Conservation (phyloP, 1,139 yeast species). For the Candida tunisiensis region DNA sequence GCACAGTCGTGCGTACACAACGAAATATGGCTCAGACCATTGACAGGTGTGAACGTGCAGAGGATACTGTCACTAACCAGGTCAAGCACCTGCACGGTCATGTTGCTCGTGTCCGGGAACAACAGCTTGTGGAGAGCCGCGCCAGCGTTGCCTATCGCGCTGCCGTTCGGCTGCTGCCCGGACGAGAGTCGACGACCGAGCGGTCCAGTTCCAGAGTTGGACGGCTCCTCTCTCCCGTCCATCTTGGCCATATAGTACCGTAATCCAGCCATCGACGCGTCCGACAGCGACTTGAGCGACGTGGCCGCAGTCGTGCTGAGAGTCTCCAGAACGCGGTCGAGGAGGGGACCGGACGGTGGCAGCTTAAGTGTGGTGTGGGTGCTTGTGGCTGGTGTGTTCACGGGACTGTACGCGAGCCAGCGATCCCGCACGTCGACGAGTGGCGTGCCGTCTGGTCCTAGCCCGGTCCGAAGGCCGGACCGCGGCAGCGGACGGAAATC, state of each 20-base stretch:
- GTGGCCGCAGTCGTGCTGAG: constrained; percentile 14
- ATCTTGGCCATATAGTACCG: constrained; percentile 8
- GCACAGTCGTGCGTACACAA: constrained; percentile 48
- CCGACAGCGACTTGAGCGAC: constrained; percentile 13
- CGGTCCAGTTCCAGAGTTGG: neutral
- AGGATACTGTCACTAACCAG: constrained; percentile 27
- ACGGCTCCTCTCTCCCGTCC: neutral
- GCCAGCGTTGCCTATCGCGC: no score
- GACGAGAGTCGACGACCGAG: no score
- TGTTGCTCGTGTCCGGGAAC: no score
- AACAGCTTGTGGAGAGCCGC: no score
- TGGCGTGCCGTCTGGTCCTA: constrained; percentile 9
- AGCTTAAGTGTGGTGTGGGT: constrained; percentile 11
- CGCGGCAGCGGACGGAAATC: constrained; percentile 7
- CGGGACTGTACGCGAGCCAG: constrained; percentile 10
- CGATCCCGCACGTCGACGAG: constrained; percentile 11
- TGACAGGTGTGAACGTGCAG: constrained; percentile 41
- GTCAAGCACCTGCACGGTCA: constrained; percentile 26
- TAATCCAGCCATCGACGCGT: constrained; percentile 15
- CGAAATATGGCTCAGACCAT: constrained; percentile 44
- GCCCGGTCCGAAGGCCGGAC: constrained; percentile 9
- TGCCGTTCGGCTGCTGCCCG: no score
- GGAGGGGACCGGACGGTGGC: constrained; percentile 14
- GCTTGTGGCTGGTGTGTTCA: neutral
- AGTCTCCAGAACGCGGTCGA: constrained; percentile 12